Base-by-base conservation (phyloP, 139 green algal species). In the Edaphochlamys debaryana region DNA sequence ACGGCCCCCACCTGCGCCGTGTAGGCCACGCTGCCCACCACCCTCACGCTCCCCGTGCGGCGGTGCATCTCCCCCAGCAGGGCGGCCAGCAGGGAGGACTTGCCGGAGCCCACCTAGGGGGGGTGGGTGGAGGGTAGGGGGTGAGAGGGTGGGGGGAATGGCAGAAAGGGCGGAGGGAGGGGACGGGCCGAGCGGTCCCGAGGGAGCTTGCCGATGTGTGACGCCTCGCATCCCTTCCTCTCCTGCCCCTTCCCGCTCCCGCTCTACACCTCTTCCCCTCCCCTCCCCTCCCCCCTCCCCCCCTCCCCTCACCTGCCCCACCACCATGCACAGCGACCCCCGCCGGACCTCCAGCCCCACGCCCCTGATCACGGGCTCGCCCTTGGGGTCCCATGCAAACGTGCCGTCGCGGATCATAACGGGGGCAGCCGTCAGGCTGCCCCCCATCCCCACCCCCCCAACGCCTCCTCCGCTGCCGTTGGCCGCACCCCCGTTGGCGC, bases 31-130 rank as follows among this genome's bases (percentile, higher is more conserved):
- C n/a, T 50, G 36, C 91, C 92, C 6, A 67, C 48, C 22, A 93
- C 79, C 22, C 29, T 63, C 62, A 87, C 79, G 11, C 36, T 62
- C 29, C 80, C 81, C 2, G 30, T 34, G 36, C 90, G 72, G 69
- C 85, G 88, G 68, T 89, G 50, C 92, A 97, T 93, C 64, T 94
- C 90, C 8, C 90, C 90, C 48, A 97, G 88, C 22, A 95, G 72
- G 0, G 94, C 93, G 0, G 85, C 67, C 54, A 96, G 88, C 79
- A 97, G 84, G 38, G 87, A 91, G 11, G 87, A 92, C 78, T 96
- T 97, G 69, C 83, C 86, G 48, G n/a, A 48, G 32, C 82, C 72
- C 3, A 91, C 89, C 82, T 87, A 87, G 2, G 58, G 58, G 34
- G 4, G 20, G 69, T 54, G 30, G 11, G 11, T 52, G 38, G 23